A percentile compares a stretch with the other conserved stretches of the same genome.
These are phyloP conservation scores for Fusarium temperatum DNA, from an alignment of 2,329 filamentous ascomycete genomes.

Conservation along the genomic window DNA sequence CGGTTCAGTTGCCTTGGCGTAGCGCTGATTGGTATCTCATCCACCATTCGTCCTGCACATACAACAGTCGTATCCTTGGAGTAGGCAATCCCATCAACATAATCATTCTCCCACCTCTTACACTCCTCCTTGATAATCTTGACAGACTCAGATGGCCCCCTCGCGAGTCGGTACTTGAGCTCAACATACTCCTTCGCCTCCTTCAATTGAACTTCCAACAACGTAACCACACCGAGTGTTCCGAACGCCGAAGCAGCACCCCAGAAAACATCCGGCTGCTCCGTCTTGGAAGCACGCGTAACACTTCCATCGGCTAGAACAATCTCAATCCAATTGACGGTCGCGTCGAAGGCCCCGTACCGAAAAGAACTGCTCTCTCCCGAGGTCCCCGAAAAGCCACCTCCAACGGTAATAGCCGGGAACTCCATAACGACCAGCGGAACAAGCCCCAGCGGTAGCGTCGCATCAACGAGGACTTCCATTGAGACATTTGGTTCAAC, in stretches of 20 bases:
- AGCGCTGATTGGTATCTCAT: slow-evolving; percentile 51
- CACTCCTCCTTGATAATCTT: slow-evolving; percentile 57
- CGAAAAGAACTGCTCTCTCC: slow-evolving; percentile 76
- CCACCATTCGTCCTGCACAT: slow-evolving; percentile 66
- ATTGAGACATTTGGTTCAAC: slow-evolving; percentile 77
- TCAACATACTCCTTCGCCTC: slow-evolving; percentile 65
- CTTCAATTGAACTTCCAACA: slow-evolving; percentile 68
- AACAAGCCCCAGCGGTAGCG: slow-evolving; percentile 64
- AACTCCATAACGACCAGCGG: slow-evolving; percentile 77
- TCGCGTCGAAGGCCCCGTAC: slow-evolving; percentile 72
- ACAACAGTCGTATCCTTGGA: slow-evolving; percentile 64
- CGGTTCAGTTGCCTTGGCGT: slow-evolving; percentile 61
- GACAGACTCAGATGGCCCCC: slow-evolving; percentile 50
- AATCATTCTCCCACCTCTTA: slow-evolving; percentile 60
- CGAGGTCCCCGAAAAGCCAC: slow-evolving; percentile 71
- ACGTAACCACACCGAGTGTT: slow-evolving; percentile 72
- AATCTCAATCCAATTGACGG: slow-evolving; percentile 70
- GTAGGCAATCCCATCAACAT: slow-evolving; percentile 76
- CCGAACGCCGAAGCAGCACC: slow-evolving; percentile 73
- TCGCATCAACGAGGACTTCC: slow-evolving; percentile 68
- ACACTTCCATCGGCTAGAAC: slow-evolving; percentile 69
- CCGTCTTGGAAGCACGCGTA: slow-evolving; percentile 60
- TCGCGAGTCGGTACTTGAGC: slow-evolving; percentile 62
- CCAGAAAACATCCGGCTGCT: slow-evolving; percentile 68
- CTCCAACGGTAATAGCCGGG: slow-evolving; percentile 75